Conservation (phyloP, 164 flowering plant genomes). For the Liriodendron chinense region DNA sequence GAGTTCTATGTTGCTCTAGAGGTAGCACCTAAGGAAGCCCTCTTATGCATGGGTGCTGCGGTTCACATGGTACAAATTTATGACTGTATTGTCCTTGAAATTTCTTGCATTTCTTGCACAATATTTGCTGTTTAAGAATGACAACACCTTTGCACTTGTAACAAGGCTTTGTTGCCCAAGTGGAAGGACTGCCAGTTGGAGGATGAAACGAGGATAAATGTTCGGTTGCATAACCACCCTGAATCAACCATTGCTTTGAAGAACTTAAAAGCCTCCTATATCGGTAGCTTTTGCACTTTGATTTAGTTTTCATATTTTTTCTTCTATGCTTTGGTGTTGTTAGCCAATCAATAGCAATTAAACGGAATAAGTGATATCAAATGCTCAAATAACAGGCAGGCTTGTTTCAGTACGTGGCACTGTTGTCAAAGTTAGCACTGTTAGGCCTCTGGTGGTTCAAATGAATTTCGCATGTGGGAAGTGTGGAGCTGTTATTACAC, state of each 20-base stretch:
- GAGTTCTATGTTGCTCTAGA: conserved; percentile 50
- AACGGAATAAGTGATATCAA: conserved; percentile 3
- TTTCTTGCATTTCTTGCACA: conserved; percentile 2
- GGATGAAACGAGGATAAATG: conserved; percentile 50
- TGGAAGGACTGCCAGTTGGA: conserved; percentile 26
- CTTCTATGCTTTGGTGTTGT: background rate
- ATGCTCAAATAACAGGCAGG: conserved; percentile 51
- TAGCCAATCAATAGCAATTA: background rate
- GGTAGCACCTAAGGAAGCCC: conserved; percentile 60
- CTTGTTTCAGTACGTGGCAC: conserved; percentile 92
- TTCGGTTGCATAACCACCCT: conserved; percentile 71
- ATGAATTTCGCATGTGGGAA: conserved; percentile 75
- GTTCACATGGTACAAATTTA: conserved; percentile 63
- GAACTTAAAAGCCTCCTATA: conserved; percentile 91
- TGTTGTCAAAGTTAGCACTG: conserved; percentile 87
- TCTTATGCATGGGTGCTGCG: conserved; percentile 77
- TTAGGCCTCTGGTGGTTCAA: conserved; percentile 72
- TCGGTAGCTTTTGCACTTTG: conserved; percentile 44
- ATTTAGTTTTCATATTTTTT: background rate
- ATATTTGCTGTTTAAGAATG: conserved; percentile 1
- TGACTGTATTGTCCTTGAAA: background rate
- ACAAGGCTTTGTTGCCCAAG: conserved; percentile 46
- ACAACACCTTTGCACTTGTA: background rate
- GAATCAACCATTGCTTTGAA: conserved; percentile 79
- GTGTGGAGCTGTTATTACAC: conserved; percentile 56